phyloP scores from a whole-genome alignment of 2,329 filamentous ascomycete genomes.

The Capronia epimyces region DNA sequence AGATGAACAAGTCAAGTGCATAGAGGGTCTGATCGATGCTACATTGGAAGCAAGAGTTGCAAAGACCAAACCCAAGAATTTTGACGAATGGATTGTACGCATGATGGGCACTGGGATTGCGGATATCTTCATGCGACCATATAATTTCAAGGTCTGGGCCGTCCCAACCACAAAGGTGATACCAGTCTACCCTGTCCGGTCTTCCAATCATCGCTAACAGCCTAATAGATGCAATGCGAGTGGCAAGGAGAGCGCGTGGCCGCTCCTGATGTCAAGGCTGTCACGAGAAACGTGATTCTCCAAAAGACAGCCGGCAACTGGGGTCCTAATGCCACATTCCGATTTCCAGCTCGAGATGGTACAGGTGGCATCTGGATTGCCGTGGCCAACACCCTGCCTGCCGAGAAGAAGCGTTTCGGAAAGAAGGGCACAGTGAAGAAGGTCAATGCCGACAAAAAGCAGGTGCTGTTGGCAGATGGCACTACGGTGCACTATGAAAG shows the following conservation, averaged over 20 bases:
- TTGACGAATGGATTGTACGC: slow-evolving; percentile 96
- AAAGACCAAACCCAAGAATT: slow-evolving; percentile 89
- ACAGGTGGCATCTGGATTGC: slow-evolving; percentile 99
- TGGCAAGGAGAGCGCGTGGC: slow-evolving; percentile 99
- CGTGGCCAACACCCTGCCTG: slow-evolving; percentile 84
- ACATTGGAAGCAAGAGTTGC: slow-evolving; percentile 79
- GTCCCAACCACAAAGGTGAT: slow-evolving; percentile 92
- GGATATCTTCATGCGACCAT: slow-evolving; percentile 96
- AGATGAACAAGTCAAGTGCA: slow-evolving; percentile 90
- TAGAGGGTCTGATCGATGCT: slow-evolving; percentile 94
- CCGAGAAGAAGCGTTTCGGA: slow-evolving; percentile 87
- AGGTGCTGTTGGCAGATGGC: slow-evolving; percentile 74
- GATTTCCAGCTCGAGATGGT: slow-evolving; percentile 90
- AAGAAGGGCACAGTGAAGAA: slow-evolving; percentile 76
- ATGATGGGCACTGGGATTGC: slow-evolving; percentile 86
- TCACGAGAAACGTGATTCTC: slow-evolving; percentile 90
- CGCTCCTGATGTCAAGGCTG: slow-evolving; percentile 87
- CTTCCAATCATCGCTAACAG: not conserved
- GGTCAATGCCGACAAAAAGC: slow-evolving; percentile 80
- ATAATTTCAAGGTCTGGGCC: slow-evolving; percentile 99
- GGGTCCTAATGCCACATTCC: slow-evolving; percentile 97
- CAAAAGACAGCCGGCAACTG: slow-evolving; percentile 95
- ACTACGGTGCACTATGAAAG: slow-evolving; percentile 86
- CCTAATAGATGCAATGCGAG: slow-evolving; percentile 83
- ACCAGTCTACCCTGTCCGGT: not conserved